Evolutionary conservation across 2,329 filamentous ascomycete genomes (phyloP).

Genomic region (Didymella sp.): DNA sequence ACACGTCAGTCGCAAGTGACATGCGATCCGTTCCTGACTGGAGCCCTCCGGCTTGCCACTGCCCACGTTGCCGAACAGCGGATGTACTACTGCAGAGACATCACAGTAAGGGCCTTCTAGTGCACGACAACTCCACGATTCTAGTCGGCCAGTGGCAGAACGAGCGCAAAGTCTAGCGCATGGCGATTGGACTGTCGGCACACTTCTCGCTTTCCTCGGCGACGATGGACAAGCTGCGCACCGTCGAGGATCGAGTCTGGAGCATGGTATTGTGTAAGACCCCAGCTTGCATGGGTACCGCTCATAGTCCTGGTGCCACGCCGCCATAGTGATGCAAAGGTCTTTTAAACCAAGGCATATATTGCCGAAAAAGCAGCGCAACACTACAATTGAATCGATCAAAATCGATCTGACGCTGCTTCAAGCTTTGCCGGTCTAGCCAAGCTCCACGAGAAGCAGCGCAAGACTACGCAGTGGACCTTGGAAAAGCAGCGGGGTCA

Average conservation of each 20-base stretch:
- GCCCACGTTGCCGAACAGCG: conserved; percentile 9
- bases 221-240: conserved; percentile 10
- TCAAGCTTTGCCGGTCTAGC: neutral
- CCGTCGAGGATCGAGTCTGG: conserved; percentile 1
- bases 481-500: conserved; percentile 13
- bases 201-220: neutral
- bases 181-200: conserved; percentile 2
- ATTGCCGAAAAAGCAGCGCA: conserved; percentile 10
- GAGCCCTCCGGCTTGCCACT: conserved; percentile 5
- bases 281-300: neutral
- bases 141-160: conserved; percentile 1
- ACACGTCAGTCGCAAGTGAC: neutral
- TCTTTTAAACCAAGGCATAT: neutral
- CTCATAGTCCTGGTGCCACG: neutral
- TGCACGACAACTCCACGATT: neutral
- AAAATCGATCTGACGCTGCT: neutral
- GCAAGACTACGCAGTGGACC: conserved; percentile 1
- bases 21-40: conserved; percentile 3
- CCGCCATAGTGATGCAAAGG: conserved; percentile 1
- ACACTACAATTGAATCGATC: neutral
- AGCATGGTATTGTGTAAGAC: conserved; percentile 4
- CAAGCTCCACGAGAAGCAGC: conserved; percentile 10
- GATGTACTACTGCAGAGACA: conserved; percentile 11
- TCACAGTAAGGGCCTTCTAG: conserved; percentile 8
- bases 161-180: conserved; percentile 11